Conservation (phyloP, 1,284 basidiomycete species). For the Microbotryomycetes sp. region DNA sequence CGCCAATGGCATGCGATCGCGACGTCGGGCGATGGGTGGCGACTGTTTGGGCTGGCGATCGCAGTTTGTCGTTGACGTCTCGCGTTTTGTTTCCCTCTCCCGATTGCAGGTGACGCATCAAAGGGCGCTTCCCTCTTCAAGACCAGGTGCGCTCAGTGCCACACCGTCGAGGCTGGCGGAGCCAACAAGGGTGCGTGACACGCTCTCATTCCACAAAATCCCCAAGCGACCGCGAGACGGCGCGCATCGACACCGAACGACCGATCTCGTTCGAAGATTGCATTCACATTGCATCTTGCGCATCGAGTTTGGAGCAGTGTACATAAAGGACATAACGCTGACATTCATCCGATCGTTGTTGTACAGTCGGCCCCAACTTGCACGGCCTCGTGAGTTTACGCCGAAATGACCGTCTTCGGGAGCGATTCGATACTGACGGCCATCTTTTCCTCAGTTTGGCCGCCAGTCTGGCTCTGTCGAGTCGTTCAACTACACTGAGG, state of each 20-base stretch:
- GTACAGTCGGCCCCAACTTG: conserved; percentile 78
- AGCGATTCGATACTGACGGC: too few relatives aligned
- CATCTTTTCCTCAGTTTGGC: conserved; percentile 56
- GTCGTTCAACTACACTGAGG: conserved; percentile 78
- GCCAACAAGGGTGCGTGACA: conserved; percentile 31
- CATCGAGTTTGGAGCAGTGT: too few relatives aligned
- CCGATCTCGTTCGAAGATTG: too few relatives aligned
- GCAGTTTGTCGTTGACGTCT: neutral
- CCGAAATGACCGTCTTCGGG: neutral
- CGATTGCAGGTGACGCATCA: conserved; percentile 60
- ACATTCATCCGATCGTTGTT: neutral
- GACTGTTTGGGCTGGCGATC: neutral
- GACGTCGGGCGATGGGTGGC: neutral
- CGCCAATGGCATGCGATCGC: neutral
- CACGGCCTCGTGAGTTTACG: conserved; percentile 56
- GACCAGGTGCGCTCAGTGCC: conserved; percentile 79
- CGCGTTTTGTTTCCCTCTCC: neutral
- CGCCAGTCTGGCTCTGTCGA: conserved; percentile 83
- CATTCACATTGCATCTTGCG: too few relatives aligned
- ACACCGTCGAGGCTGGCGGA: conserved; percentile 81
- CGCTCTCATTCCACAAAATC: too few relatives aligned
- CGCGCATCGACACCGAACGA: too few relatives aligned
- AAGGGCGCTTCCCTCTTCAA: conserved; percentile 65
- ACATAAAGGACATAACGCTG: too few relatives aligned
- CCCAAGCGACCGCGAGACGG: too few relatives aligned